Evolutionary conservation across 2,329 filamentous ascomycete species (phyloP).

Genomic region (Cadophora gregata): DNA sequence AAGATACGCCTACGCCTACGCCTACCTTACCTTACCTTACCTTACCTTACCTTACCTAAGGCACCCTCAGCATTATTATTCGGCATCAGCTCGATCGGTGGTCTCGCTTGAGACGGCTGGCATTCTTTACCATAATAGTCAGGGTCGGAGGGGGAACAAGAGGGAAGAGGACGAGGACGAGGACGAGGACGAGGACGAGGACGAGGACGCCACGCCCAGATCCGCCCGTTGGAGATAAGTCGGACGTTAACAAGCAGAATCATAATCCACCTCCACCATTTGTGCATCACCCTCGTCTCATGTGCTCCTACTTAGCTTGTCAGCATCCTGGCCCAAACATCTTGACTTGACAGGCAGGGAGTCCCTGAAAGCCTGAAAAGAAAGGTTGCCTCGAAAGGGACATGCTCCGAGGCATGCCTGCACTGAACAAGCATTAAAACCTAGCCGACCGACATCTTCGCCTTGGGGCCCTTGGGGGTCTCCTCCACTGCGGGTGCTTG

Average conservation of each 20-base stretch:
- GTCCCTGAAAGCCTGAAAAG: constrained; percentile 39
- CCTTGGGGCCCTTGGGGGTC: constrained; percentile 34
- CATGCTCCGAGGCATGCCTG: constrained; percentile 42
- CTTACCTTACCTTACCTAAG: too few relatives aligned
- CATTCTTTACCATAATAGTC: too few relatives aligned
- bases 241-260: constrained; percentile 38
- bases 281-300: constrained; percentile 44
- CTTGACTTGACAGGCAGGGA: constrained; percentile 41
- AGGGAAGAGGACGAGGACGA: too few relatives aligned
- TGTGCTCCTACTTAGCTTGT: constrained; percentile 40
- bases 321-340: constrained; percentile 42
- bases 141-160: constrained; percentile 27
- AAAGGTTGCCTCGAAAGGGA: constrained; percentile 39
- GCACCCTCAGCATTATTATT: too few relatives aligned
- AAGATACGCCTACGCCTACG: too few relatives aligned
- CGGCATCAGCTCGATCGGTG: too few relatives aligned
- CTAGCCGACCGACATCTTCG: constrained; percentile 37
- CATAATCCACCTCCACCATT: constrained; percentile 36
- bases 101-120: too few relatives aligned
- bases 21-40: too few relatives aligned
- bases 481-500: constrained; percentile 39
- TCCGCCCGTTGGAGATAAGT: not conserved
- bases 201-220: too few relatives aligned
- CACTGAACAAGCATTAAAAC: constrained; percentile 42
- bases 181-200: too few relatives aligned